A percentile compares a stretch with the other conserved stretches of the same genome.
Conservation (phyloP, 805 yeast genomes). For the Candida caryicola region DNA sequence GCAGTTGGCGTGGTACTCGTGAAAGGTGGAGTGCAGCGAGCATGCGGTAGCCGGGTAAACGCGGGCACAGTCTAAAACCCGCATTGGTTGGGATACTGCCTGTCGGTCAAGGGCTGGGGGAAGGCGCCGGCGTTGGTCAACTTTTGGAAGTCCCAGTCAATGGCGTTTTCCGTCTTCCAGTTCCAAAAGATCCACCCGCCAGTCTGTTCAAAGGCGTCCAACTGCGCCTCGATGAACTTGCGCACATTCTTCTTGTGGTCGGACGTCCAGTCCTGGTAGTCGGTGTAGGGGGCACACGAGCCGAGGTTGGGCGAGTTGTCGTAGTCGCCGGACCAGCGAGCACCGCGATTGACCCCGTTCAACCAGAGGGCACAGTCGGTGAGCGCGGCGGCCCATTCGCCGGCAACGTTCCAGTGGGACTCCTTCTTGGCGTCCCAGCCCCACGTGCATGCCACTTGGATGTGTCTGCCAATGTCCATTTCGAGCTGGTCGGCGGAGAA, state of each 20-base stretch:
- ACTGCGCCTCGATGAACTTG: slow-evolving; percentile 80
- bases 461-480: slow-evolving; percentile 58
- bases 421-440: slow-evolving; percentile 41
- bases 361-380: slow-evolving; percentile 90
- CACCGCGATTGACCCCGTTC: slow-evolving; percentile 71
- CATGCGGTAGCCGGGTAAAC: no score
- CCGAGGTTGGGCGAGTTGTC: slow-evolving; percentile 48
- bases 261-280: slow-evolving; percentile 51
- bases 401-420: slow-evolving; percentile 69
- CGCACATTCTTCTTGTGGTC: slow-evolving; percentile 58
- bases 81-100: slow-evolving; percentile 73
- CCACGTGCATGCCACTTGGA: slow-evolving; percentile 36
- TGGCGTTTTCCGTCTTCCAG: slow-evolving; percentile 79
- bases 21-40: no score
- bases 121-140: slow-evolving; percentile 59
- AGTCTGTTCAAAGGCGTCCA: slow-evolving; percentile 71
- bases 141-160: slow-evolving; percentile 82
- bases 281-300: slow-evolving; percentile 48
- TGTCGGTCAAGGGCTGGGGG: slow-evolving; percentile 75
- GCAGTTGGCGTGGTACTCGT: no score
- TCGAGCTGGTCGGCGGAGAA: slow-evolving; percentile 63
- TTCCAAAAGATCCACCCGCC: slow-evolving; percentile 94
- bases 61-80: slow-evolving; percentile 17
- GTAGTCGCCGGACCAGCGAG: slow-evolving; percentile 80
- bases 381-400: slow-evolving; percentile 78